Conservation (phyloP, 805 yeast genomes). For the Jamesozyma rosinii region DNA sequence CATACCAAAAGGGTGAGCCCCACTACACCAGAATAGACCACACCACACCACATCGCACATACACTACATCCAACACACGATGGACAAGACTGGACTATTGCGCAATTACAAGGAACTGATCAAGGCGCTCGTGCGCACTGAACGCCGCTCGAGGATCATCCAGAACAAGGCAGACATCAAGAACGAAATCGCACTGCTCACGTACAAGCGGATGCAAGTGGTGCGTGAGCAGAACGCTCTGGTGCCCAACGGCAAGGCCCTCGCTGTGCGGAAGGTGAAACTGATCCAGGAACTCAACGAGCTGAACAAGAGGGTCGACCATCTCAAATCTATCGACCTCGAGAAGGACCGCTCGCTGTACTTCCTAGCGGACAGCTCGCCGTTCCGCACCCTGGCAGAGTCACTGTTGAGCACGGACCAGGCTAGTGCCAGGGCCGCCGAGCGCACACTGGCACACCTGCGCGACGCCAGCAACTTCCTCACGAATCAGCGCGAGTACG, state of each 20-base stretch:
- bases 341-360: conserved; percentile 10
- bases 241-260: neutral
- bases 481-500: conserved; percentile 65
- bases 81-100: neutral
- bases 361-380: conserved; percentile 12
- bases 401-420: neutral
- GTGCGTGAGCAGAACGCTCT: conserved; percentile 11
- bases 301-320: conserved; percentile 12
- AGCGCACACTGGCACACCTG: conserved; percentile 31
- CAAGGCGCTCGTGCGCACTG: conserved; percentile 17
- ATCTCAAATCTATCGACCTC: conserved; percentile 9
- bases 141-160: conserved; percentile 14
- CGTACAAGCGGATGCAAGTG: conserved; percentile 16
- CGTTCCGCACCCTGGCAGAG: conserved; percentile 6
- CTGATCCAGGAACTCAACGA: conserved; percentile 4
- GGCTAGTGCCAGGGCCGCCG: neutral
- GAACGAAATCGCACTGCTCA: conserved; percentile 17
- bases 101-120: conserved; percentile 15
- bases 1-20: no score
- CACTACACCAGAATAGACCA: no score
- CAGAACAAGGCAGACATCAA: conserved; percentile 16
- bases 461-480: conserved; percentile 56
- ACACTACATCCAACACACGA: neutral
- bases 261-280: conserved; percentile 4
- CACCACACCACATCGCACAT: neutral